Conservation (phyloP, 2,329 filamentous ascomycete genomes). For the Penicillium occitanis region DNA sequence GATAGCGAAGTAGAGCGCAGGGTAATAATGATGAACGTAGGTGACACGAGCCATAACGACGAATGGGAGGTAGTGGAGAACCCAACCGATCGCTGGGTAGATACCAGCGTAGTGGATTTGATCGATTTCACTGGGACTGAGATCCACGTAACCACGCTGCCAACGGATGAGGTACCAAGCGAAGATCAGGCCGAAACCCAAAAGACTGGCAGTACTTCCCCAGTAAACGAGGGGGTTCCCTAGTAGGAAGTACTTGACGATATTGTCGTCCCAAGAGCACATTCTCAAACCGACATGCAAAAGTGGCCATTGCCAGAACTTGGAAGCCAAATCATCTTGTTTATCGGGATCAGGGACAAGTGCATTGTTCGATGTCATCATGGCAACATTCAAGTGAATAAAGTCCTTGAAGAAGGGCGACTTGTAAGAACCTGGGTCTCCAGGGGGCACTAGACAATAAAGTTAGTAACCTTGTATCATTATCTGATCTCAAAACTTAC, state of each 20-base stretch:
- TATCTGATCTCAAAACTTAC: constrained; percentile 54
- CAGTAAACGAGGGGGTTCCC: constrained; percentile 97
- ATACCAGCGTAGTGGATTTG: constrained; percentile 91
- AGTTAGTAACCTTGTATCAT: not conserved
- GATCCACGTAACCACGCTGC: constrained; percentile 90
- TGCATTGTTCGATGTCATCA: constrained; percentile 99
- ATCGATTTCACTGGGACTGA: constrained; percentile 77
- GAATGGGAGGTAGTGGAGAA: constrained; percentile 94
- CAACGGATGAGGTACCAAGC: constrained; percentile 87
- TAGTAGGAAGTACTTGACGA: constrained; percentile 97
- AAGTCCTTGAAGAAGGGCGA: constrained; percentile 98
- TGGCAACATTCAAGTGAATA: constrained; percentile 95
- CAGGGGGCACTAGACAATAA: constrained; percentile 64
- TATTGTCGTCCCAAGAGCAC: constrained; percentile 96
- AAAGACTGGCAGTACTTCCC: constrained; percentile 80
- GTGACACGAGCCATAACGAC: constrained; percentile 97
- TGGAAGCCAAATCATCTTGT: constrained; percentile 94
- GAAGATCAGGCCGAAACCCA: constrained; percentile 68
- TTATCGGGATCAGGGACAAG: constrained; percentile 97
- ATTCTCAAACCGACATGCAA: constrained; percentile 94
- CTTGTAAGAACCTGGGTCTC: constrained; percentile 88
- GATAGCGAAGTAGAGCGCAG: constrained; percentile 96
- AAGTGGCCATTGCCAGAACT: constrained; percentile 98
- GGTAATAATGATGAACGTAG: constrained; percentile 99
- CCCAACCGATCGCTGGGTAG: constrained; percentile 91